Percentiles rank a stretch among this genome's conserved stretches.
Conservation (phyloP, 1,139 yeast species). For the Debaryomyces subglobosus region DNA sequence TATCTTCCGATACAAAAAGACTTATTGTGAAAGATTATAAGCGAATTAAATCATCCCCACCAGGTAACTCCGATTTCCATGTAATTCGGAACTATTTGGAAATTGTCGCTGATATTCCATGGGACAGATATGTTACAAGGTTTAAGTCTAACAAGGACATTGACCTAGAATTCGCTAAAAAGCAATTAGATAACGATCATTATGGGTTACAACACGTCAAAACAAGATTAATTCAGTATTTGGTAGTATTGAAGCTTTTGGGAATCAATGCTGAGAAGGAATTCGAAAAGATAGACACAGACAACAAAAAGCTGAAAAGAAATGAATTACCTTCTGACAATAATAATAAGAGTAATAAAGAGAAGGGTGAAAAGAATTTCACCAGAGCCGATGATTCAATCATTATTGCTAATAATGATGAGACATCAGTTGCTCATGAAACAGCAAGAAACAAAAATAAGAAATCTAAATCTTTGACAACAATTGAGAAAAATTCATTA, state of each 20-base stretch:
- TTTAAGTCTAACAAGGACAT: slow-evolving; percentile 47
- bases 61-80: slow-evolving; percentile 74
- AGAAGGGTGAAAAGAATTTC: background rate
- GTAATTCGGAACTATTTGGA: slow-evolving; percentile 73
- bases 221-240: slow-evolving; percentile 76
- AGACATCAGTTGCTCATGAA: slow-evolving; percentile 31
- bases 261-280: slow-evolving; percentile 42
- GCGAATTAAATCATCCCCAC: slow-evolving; percentile 62
- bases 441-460: slow-evolving; percentile 31
- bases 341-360: background rate
- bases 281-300: slow-evolving; percentile 17
- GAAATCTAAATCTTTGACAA: slow-evolving; percentile 19
- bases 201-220: slow-evolving; percentile 84
- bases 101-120: slow-evolving; percentile 68
- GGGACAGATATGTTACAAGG: slow-evolving; percentile 49
- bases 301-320: slow-evolving; percentile 12
- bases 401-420: slow-evolving; percentile 42
- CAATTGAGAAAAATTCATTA: slow-evolving; percentile 13
- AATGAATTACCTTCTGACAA: slow-evolving; percentile 5
- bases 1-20: slow-evolving; percentile 54
- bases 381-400: slow-evolving; percentile 22
- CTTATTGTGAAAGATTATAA: slow-evolving; percentile 65
- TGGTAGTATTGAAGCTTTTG: slow-evolving; percentile 74
- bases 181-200: slow-evolving; percentile 75
- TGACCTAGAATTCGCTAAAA: slow-evolving; percentile 58